Conservation (phyloP, 257 asterid species). For the Solanum tarapatanum region DNA sequence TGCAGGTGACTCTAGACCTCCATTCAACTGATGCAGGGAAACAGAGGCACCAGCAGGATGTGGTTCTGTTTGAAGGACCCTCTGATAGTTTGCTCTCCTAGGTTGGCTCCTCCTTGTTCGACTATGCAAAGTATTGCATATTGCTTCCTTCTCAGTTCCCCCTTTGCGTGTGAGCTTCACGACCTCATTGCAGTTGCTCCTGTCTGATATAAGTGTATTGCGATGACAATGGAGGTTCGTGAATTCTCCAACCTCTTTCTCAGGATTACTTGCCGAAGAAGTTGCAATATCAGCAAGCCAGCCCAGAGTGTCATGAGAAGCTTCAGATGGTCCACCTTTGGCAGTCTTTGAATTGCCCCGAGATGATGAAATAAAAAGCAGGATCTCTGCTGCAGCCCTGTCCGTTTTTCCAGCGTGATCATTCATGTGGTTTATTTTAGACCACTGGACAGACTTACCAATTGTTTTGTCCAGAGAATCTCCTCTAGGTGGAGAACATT, state of each 20-base stretch:
- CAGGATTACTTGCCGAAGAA: slow-evolving; percentile 19
- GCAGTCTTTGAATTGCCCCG: background rate
- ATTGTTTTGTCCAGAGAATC: slow-evolving; percentile 26
- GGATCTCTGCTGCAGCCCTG: slow-evolving; percentile 41
- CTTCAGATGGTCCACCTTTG: background rate
- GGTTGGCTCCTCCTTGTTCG: slow-evolving; percentile 7
- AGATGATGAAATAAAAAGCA: slow-evolving; percentile 29
- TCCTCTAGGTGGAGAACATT: slow-evolving; percentile 46
- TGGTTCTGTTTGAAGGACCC: slow-evolving; percentile 3
- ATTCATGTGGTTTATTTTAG: slow-evolving; percentile 1
- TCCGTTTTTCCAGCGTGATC: slow-evolving; percentile 11
- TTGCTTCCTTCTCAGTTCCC: slow-evolving; percentile 9
- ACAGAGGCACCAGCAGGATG: background rate
- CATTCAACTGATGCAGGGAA: background rate
- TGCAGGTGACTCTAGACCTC: background rate
- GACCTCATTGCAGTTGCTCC: background rate
- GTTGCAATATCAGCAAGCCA: slow-evolving; percentile 63
- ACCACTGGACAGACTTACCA: slow-evolving; percentile 6
- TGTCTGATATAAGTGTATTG: background rate
- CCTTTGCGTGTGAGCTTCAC: background rate
- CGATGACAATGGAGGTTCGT: background rate
- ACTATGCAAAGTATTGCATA: background rate
- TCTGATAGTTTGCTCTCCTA: slow-evolving; percentile 13
- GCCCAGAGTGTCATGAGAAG: slow-evolving; percentile 12
- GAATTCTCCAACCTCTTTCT: background rate